phyloP scores from a whole-genome alignment of 306 rosid species.

The Malus sieversii region DNA sequence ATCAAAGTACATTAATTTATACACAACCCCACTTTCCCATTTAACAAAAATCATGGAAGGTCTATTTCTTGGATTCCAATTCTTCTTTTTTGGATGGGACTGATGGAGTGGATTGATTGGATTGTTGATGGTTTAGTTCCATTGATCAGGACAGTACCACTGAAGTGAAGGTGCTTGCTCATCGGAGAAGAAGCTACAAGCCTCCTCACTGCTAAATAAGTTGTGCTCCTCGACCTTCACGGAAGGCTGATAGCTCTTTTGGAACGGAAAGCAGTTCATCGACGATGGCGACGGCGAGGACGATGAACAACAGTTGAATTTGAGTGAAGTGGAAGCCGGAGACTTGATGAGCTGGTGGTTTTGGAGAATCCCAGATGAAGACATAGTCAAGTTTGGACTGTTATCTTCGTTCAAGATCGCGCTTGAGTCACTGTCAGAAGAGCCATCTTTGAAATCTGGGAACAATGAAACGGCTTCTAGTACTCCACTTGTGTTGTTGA shows the following conservation, averaged over 20 bases:
- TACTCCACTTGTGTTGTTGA: constrained; percentile 15
- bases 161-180: constrained; percentile 85
- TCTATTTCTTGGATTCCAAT: background rate
- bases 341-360: constrained; percentile 35
- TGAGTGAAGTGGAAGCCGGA: constrained; percentile 28
- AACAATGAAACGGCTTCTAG: constrained; percentile 29
- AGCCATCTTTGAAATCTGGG: constrained; percentile 69
- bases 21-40: constrained; percentile 9
- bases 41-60: background rate
- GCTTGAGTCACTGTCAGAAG: constrained; percentile 87
- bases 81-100: background rate
- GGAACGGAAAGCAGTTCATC: constrained; percentile 52
- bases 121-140: constrained; percentile 27
- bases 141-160: constrained; percentile 71
- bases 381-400: constrained; percentile 48
- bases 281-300: constrained; percentile 31
- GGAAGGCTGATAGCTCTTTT: constrained; percentile 43
- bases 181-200: constrained; percentile 78
- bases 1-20: constrained; percentile 1
- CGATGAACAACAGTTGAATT: constrained; percentile 34
- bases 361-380: constrained; percentile 45
- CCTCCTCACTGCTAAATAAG: constrained; percentile 74
- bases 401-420: constrained; percentile 74
- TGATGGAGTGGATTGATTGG: background rate
- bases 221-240: constrained; percentile 92